phyloP scores from a whole-genome alignment of 2,329 filamentous ascomycete genomes.

The Calonectria naviculata region DNA sequence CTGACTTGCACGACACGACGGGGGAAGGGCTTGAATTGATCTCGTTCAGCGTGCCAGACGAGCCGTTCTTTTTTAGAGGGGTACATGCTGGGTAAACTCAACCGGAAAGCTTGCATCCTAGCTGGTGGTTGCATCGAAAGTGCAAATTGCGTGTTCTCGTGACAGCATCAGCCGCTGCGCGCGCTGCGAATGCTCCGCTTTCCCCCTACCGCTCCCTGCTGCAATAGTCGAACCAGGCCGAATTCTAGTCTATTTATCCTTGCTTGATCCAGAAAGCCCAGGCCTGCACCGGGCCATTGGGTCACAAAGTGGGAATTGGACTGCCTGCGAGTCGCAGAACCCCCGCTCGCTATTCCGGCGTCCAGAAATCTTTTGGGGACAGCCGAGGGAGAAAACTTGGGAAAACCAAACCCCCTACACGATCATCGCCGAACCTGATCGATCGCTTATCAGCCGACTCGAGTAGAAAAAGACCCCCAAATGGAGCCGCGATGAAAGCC shows the following conservation, averaged over 20 bases:
- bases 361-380: not conserved
- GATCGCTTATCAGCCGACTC: not conserved
- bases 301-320: not conserved
- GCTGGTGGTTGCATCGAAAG: not conserved
- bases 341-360: not conserved
- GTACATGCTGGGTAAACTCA: not conserved
- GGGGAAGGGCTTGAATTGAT: not conserved
- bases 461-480: not conserved
- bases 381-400: not conserved
- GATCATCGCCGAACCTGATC: not conserved
- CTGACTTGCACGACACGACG: not conserved
- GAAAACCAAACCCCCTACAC: not conserved
- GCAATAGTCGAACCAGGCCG: not conserved
- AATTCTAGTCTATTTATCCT: not conserved
- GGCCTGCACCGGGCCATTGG: not conserved
- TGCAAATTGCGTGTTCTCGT: not conserved
- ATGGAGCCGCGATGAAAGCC: conserved; percentile 36
- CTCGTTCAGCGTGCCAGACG: not conserved
- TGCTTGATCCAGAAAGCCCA: not conserved
- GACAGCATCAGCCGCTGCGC: not conserved
- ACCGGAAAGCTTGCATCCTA: not conserved
- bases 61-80: not conserved
- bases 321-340: not conserved
- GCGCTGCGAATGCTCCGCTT: not conserved
- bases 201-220: not conserved